Base-by-base conservation (phyloP, 352 stramenopile species). In the Phytopythium litorale region DNA sequence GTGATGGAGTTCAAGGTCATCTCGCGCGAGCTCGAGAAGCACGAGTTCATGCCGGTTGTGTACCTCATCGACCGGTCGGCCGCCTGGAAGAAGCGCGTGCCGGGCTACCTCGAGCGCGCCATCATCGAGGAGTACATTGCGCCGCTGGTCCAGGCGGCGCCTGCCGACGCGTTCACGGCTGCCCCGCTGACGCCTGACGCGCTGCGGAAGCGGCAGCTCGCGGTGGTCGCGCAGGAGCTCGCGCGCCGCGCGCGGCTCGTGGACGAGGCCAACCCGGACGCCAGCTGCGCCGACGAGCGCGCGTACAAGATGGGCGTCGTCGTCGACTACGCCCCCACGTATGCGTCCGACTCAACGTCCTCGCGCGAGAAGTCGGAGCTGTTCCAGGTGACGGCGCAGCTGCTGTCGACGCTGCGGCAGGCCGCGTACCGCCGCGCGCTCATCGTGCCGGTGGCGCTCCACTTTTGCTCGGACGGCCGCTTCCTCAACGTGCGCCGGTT, bases 1-100 rank as follows among this genome's bases (percentile, higher is more conserved):
- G 75, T 91, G 15, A 87, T 88, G 75, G 81, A 91, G 78, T 91
- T 89, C 67, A 88, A 89, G 49, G 79, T 91, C 42, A 89, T 89
- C 63, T 84, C 70, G 12, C 79, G 81, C 55, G 79, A 91, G 68
- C 72, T 63, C 35, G 76, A 88, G 55, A 89, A 88, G 72, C 81
- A 91, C 71, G 79, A 89, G 69, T 87, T 89, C 66, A 88, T 89
- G 77, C 81, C 81, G 1, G 75, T 88, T 23, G 75, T 91, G 38
- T 91, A 89, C 58, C 60, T 91, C 42, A 79, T 89, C 45, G 78
- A 89, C 46, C 79, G 81, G 40, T 86, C 79, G 16, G 59, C 67
- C 4, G 73, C 70, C 40, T 91, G 79, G 79, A 60, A 58, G 32
- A 63, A 65, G 49, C 79, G 76, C 64, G 76, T 91, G 51, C 81